Evolutionary conservation across 768 basidiomycete species (phyloP), one percentile per base, ranked within the genome.

Genomic region (Phlebiopsis gigantea): DNA sequence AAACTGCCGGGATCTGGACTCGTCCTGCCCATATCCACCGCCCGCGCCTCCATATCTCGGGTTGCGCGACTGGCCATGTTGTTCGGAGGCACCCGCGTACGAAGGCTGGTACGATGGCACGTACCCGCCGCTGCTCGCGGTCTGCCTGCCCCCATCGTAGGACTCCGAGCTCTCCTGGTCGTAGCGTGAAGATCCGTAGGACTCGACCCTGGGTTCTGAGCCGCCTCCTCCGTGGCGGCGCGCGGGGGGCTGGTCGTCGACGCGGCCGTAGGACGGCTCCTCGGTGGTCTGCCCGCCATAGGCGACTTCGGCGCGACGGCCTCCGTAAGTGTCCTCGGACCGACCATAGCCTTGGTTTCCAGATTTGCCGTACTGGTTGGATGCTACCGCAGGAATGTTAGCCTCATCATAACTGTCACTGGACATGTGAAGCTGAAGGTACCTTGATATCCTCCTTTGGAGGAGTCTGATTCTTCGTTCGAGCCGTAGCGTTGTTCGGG

Each of bases 101-200:
- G 55, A 21, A 15, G 30, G 55, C 29, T 56, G 55, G 55, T 56
- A 56, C 2, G 55, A 48, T 14, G 55, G 55, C 14, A 22, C 31
- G 47, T 56, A 56, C 2, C 55, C 55, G n/a, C n/a, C n/a, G 34
- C 55, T 24, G 19, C 34, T 28, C 26, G 21, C 55, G 12, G 4
- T 15, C 28, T 45, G 29, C 14, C 34, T 10, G 21, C 26, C 54
- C 29, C 25, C 1, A 7, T 12, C 29, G 19, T 21, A 21, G 47
- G 30, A n/a, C 24, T 55, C 31, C 28, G 45, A 28, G 28, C 30
- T 14, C 14, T 46, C 42, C 31, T 45, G 28, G 29, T 26, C 25
- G 43, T 31, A 29, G 22, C 26, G 22, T 22, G 54, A 25, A 31
- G 26, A 14, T n/a, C 25, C 21, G 21, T 26, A 46, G 30, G 10